These are phyloP conservation scores for Boletellus emodensis DNA, from an alignment of 768 basidiomycete genomes.

Conservation along the genomic window DNA sequence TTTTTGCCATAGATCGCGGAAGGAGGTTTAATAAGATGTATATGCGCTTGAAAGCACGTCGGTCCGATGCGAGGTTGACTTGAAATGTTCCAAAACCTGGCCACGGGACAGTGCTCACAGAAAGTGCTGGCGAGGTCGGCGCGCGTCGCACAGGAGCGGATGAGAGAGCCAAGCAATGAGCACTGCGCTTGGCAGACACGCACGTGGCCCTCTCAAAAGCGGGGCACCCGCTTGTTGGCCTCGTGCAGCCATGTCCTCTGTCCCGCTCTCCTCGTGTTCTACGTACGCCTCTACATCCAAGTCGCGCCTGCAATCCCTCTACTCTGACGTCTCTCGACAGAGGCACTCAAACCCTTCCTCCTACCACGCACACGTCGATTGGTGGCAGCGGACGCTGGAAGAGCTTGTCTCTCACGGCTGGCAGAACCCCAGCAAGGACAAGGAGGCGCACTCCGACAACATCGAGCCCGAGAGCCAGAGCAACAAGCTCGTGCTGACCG, in stretches of 20 bases:
- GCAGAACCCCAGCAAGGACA: slow-evolving; percentile 31
- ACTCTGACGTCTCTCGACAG: slow-evolving; percentile 83
- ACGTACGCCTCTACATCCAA: slow-evolving; percentile 30
- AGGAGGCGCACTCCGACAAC: slow-evolving; percentile 8
- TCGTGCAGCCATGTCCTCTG: slow-evolving; percentile 17
- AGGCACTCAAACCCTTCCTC: slow-evolving; percentile 81
- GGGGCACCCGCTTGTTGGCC: background rate
- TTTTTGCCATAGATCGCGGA: background rate
- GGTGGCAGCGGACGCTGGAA: slow-evolving; percentile 79
- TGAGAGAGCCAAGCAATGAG: no score
- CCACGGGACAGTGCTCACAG: no score
- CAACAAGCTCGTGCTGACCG: slow-evolving; percentile 61
- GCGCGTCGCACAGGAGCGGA: no score
- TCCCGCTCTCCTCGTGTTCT: slow-evolving; percentile 22
- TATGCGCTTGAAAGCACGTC: no score
- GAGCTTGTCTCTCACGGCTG: slow-evolving; percentile 55
- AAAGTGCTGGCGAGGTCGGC: no score
- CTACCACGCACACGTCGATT: slow-evolving; percentile 75
- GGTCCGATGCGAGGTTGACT: no score
- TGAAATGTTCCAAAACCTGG: no score
- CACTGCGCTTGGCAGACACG: background rate
- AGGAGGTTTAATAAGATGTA: no score
- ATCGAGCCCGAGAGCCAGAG: slow-evolving; percentile 16
- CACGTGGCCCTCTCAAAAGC: slow-evolving; percentile 12
- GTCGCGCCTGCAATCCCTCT: slow-evolving; percentile 70